phyloP scores from a whole-genome alignment of 2,329 filamentous ascomycete genomes.

The Endoconidiophora laricicola region DNA sequence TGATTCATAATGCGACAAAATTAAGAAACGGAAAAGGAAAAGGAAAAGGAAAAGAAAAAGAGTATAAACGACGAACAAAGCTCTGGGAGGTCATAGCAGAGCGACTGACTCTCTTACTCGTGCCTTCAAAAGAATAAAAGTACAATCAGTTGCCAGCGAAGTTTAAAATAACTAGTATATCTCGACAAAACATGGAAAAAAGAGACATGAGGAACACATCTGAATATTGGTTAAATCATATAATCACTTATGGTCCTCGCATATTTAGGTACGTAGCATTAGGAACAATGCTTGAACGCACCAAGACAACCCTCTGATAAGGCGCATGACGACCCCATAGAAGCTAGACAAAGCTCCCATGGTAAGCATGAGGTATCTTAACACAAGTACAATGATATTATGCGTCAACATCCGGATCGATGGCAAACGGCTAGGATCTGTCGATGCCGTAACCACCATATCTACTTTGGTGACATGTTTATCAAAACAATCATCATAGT shows the following conservation, averaged over 20 bases:
- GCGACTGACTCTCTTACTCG: neutral
- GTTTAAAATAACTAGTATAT: neutral
- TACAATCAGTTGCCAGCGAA: neutral
- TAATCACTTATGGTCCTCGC: neutral
- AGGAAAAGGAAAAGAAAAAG: neutral
- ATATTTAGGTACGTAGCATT: conserved; percentile 8
- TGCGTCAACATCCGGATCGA: no score
- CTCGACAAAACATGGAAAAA: neutral
- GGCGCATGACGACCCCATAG: conserved; percentile 11
- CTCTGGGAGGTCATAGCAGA: conserved; percentile 4
- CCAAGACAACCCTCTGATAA: conserved; percentile 12
- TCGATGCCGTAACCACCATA: no score
- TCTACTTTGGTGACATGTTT: no score
- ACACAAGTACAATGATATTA: conserved; percentile 4
- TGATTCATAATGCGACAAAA: no score
- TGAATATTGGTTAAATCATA: no score
- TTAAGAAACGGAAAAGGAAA: neutral
- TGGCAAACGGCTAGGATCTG: no score
- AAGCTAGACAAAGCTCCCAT: conserved; percentile 11
- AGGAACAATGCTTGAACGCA: conserved; percentile 11
- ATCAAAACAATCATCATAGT: no score
- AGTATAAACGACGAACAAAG: conserved; percentile 7
- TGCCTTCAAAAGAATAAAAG: neutral
- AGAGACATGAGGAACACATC: neutral
- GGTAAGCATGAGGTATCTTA: conserved; percentile 10